Percentiles rank a stretch among this genome's conserved stretches.
These are phyloP conservation scores for Evansstolkia leycettana DNA, from an alignment of 495 filamentous ascomycete species.

Conservation along the genomic window DNA sequence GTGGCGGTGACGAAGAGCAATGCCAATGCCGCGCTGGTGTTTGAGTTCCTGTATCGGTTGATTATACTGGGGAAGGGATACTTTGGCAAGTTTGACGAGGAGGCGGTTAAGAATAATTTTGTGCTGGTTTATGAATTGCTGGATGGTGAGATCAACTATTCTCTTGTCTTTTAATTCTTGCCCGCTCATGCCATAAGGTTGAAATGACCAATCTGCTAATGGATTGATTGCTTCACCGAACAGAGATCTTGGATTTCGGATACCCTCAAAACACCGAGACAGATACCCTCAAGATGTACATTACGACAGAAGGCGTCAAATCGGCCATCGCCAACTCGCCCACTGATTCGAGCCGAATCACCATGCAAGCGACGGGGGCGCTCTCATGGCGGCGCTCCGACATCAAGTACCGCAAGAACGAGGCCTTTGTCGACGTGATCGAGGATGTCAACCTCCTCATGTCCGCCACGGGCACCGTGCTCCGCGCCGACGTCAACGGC, in stretches of 20 bases:
- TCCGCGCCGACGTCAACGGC: conserved; percentile 93
- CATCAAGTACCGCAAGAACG: conserved; percentile 98
- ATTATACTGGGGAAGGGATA: conserved; percentile 86
- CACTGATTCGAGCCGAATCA: conserved; percentile 83
- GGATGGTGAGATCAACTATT: conserved; percentile 52
- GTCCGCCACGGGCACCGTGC: conserved; percentile 88
- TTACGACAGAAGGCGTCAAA: conserved; percentile 98
- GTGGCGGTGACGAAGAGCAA: conserved; percentile 98
- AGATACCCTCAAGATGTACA: conserved; percentile 99
- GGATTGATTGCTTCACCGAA: background rate
- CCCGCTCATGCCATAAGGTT: background rate
- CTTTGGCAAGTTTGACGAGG: conserved; percentile 98
- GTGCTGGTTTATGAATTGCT: conserved; percentile 96
- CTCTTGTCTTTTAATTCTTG: too few species aligned
- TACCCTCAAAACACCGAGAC: conserved; percentile 99
- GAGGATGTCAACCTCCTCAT: conserved; percentile 98
- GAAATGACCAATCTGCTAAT: background rate
- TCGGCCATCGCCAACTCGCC: conserved; percentile 66
- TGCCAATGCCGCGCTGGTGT: conserved; percentile 96
- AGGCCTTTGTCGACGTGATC: conserved; percentile 98
- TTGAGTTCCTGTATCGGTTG: conserved; percentile 93
- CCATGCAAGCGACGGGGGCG: conserved; percentile 97
- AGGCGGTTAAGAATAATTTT: conserved; percentile 99
- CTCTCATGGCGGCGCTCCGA: conserved; percentile 93
- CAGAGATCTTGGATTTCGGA: conserved; percentile 98